These are phyloP conservation scores for Penicillium sp. DNA, from an alignment of 2,329 filamentous ascomycete genomes.

Conservation along the genomic window DNA sequence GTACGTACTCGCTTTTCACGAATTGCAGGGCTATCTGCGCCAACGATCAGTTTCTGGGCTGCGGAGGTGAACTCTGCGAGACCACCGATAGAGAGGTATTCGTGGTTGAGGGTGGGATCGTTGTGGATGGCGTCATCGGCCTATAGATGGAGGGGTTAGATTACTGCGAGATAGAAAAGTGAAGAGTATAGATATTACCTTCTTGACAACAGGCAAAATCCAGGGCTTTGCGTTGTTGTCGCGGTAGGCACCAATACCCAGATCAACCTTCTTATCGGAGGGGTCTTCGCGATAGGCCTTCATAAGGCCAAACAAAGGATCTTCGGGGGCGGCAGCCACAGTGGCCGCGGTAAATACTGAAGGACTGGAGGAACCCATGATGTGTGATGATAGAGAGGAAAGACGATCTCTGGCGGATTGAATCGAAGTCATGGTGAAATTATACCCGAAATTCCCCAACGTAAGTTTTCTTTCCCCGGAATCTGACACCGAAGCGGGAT, in stretches of 20 bases:
- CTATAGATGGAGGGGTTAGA: constrained; percentile 49
- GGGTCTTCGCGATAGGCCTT: constrained; percentile 80
- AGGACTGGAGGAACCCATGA: constrained; percentile 61
- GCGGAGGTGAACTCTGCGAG: constrained; percentile 81
- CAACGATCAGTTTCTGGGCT: constrained; percentile 86
- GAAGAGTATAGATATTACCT: constrained; percentile 56
- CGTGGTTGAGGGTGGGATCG: constrained; percentile 91
- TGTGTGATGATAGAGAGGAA: constrained; percentile 51
- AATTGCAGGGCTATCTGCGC: constrained; percentile 75
- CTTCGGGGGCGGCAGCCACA: constrained; percentile 89
- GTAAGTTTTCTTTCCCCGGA: constrained; percentile 19
- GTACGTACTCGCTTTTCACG: constrained; percentile 70
- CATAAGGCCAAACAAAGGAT: constrained; percentile 91
- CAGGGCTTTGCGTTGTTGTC: constrained; percentile 96
- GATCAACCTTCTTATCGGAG: constrained; percentile 78
- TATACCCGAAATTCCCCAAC: background rate
- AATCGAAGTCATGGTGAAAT: constrained; percentile 23
- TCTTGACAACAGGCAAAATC: constrained; percentile 93
- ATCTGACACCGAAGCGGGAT: constrained; percentile 27
- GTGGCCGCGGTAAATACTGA: constrained; percentile 73
- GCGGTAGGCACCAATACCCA: constrained; percentile 93
- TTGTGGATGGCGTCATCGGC: constrained; percentile 86
- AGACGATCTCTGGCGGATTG: constrained; percentile 33
- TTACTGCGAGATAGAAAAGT: background rate
- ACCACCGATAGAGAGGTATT: constrained; percentile 96